These are phyloP conservation scores for Russula olivacea DNA, from an alignment of 768 basidiomycete species.

Conservation along the genomic window DNA sequence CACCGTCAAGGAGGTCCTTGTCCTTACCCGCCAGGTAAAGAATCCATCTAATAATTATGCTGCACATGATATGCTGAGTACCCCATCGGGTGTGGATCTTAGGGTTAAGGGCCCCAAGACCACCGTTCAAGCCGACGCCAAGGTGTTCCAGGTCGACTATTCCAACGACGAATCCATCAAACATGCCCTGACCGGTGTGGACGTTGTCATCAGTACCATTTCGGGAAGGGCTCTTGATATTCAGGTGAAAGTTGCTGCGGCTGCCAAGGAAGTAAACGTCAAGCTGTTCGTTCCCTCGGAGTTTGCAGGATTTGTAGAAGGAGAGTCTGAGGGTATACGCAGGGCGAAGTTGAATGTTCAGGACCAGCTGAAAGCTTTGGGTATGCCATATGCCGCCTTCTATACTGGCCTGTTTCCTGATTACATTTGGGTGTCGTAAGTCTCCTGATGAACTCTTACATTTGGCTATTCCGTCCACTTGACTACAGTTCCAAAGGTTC, in stretches of 20 bases:
- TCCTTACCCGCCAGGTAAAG: conserved; percentile 21
- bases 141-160: neutral
- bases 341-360: neutral
- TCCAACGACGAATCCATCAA: neutral
- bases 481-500: neutral
- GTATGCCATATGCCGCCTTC: neutral
- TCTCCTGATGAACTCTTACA: neutral
- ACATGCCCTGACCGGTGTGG: neutral
- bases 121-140: neutral
- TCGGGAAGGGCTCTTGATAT: neutral
- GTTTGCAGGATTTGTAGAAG: neutral
- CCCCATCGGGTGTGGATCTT: too few species aligned
- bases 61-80: neutral
- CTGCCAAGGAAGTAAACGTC: neutral
- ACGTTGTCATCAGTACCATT: neutral
- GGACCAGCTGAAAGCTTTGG: neutral
- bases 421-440: neutral
- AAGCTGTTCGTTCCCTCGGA: neutral
- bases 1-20: conserved; percentile 10
- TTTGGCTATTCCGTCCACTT: neutral
- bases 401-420: too few species aligned
- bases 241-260: neutral
- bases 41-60: too few species aligned
- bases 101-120: neutral
- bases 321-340: neutral